phyloP scores from a whole-genome alignment of 179 eudicot genomes.

The Amaranthus tricolor region DNA sequence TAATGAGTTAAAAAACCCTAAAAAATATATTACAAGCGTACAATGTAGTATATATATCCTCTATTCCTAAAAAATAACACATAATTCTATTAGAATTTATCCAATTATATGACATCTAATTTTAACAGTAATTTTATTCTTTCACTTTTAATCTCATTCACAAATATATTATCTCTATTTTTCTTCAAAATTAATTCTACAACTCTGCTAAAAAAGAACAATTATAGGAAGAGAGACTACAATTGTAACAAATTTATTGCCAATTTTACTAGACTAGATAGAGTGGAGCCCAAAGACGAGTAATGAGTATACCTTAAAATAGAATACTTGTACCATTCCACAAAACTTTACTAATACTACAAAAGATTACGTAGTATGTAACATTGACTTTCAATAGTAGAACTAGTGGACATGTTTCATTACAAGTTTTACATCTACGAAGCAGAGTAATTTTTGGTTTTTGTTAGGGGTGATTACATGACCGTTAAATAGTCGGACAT shows the following conservation, averaged over 20 bases:
- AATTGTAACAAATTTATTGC: not conserved
- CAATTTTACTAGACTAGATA: not conserved
- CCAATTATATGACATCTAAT: no score
- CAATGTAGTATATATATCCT: no score
- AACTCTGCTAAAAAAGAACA: not conserved
- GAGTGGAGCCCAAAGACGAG: not conserved
- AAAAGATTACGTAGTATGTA: constrained; percentile 8
- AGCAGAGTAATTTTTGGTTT: no score
- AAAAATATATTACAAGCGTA: no score
- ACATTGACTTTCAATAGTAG: constrained; percentile 5
- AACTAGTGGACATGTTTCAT: not conserved
- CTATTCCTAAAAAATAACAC: no score
- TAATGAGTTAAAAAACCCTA: no score
- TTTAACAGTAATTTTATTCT: no score
- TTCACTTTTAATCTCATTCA: no score
- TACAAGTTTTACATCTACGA: not conserved
- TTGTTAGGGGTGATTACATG: not conserved
- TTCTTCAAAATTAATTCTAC: not conserved
- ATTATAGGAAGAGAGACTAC: not conserved
- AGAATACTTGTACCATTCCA: not conserved
- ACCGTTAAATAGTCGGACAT: constrained; percentile 7
- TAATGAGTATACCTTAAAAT: not conserved
- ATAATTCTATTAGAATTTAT: no score
- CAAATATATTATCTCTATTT: no score
- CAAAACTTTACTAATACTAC: not conserved